phyloP scores from a whole-genome alignment of 768 basidiomycete species.

The Dacryopinax primogenitus region DNA sequence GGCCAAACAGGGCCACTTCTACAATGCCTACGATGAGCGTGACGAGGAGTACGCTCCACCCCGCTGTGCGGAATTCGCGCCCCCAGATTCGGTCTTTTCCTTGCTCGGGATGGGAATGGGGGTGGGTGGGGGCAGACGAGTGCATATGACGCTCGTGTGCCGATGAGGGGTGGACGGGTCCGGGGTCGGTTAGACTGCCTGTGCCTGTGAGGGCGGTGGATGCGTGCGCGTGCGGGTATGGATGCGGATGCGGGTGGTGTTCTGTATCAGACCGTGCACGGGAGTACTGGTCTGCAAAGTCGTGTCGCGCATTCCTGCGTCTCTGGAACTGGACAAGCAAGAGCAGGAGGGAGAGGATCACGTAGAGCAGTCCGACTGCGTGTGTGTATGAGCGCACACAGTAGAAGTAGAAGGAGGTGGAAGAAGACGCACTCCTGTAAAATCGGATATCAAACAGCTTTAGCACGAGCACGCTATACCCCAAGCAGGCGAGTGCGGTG shows the following conservation, averaged over 20 bases:
- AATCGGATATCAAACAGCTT: constrained; percentile 68
- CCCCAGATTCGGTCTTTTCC: constrained; percentile 48
- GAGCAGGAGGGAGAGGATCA: constrained; percentile 42
- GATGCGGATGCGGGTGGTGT: background rate
- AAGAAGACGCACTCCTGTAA: constrained; percentile 45
- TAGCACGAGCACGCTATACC: constrained; percentile 59
- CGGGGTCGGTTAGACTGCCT: background rate
- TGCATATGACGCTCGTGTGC: constrained; percentile 10
- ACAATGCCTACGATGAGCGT: constrained; percentile 46
- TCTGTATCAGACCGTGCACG: constrained; percentile 26
- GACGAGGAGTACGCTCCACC: constrained; percentile 51
- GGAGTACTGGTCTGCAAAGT: constrained; percentile 58
- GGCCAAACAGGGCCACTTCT: constrained; percentile 51
- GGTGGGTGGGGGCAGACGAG: constrained; percentile 18
- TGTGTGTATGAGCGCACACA: constrained; percentile 1
- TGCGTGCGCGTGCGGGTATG: background rate
- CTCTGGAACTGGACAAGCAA: constrained; percentile 48
- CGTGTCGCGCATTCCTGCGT: constrained; percentile 52
- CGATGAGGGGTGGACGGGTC: background rate
- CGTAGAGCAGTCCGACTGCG: constrained; percentile 25
- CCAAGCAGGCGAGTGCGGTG: constrained; percentile 58
- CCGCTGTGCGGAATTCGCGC: constrained; percentile 65
- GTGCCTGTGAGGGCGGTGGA: background rate
- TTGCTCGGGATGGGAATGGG: background rate
- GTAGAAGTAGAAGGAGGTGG: constrained; percentile 1